A percentile compares a stretch with the other conserved stretches of the same genome.
Evolutionary conservation across 208 protist species (phyloP).

Genomic region (Trypanosoma caninum): DNA sequence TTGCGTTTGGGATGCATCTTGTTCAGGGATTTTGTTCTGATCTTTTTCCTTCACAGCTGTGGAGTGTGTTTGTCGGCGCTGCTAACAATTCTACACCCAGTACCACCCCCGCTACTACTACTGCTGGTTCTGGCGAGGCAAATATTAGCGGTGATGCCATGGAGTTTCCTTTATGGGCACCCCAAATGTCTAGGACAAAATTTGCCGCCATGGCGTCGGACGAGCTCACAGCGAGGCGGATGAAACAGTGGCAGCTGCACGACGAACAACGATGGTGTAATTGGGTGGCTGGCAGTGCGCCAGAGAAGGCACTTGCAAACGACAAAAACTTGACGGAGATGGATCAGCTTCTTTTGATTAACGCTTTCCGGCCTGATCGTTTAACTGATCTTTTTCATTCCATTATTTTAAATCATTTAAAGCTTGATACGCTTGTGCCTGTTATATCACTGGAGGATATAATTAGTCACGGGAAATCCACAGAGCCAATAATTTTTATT

Average conservation of each 20-base stretch:
- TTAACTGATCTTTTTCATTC: constrained; percentile 78
- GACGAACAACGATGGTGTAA: constrained; percentile 52
- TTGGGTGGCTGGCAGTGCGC: constrained; percentile 60
- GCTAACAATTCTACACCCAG: constrained; percentile 11
- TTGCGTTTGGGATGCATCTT: constrained; percentile 94
- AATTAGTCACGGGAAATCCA: constrained; percentile 33
- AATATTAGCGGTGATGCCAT: constrained; percentile 22
- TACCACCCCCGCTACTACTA: constrained; percentile 17
- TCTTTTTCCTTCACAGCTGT: constrained; percentile 74
- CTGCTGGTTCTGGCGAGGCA: constrained; percentile 25
- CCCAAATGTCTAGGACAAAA: constrained; percentile 46
- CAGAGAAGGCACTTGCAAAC: constrained; percentile 60
- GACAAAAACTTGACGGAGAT: constrained; percentile 62
- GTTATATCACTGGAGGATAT: constrained; percentile 69
- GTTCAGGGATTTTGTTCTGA: constrained; percentile 81
- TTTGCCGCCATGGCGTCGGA: constrained; percentile 50
- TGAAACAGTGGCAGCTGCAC: constrained; percentile 66
- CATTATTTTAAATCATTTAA: constrained; percentile 56
- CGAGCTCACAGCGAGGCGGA: constrained; percentile 20
- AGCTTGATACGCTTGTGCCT: constrained; percentile 71
- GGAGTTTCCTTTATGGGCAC: constrained; percentile 59
- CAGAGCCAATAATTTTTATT: constrained; percentile 91
- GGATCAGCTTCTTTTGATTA: constrained; percentile 93
- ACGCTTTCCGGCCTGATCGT: constrained; percentile 95
- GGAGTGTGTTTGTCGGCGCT: constrained; percentile 84